phyloP scores from a whole-genome alignment of 306 rosid species.

The Lathyrus oleraceus region DNA sequence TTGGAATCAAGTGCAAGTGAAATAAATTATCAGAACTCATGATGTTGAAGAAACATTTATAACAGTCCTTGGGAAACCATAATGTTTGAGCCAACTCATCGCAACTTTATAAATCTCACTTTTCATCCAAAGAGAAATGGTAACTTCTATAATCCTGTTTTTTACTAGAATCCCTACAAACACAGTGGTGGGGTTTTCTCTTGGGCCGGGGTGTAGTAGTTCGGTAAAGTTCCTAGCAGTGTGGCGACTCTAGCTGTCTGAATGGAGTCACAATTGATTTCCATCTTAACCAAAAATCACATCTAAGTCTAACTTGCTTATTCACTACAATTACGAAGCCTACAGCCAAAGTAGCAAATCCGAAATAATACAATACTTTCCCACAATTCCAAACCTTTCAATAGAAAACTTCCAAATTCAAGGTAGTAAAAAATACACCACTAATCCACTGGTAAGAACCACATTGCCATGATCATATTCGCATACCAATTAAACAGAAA shows the following conservation, averaged over 20 bases:
- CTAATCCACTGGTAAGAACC: not conserved
- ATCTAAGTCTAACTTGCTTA: not conserved
- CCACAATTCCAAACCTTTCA: not conserved
- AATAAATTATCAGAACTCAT: not conserved
- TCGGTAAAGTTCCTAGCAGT: no score
- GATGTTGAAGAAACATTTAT: not conserved
- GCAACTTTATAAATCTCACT: not conserved
- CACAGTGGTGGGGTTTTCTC: not conserved
- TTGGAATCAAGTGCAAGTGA: not conserved
- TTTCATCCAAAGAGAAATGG: not conserved
- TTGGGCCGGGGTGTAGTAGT: not conserved
- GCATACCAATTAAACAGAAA: conserved; percentile 4
- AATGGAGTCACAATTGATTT: not conserved
- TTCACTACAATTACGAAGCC: conserved; percentile 25
- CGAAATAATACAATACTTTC: not conserved
- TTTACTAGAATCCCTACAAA: conserved; percentile 2
- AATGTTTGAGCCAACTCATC: conserved; percentile 13
- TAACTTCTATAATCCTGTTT: not conserved
- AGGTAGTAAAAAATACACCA: not conserved
- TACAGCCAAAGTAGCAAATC: not conserved
- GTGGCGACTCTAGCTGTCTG: not conserved
- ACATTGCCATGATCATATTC: conserved; percentile 7
- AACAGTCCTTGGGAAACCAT: conserved; percentile 4
- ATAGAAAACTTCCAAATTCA: not conserved
- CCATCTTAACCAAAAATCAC: not conserved